Percentiles rank a stretch among this genome's conserved stretches.
Conservation (phyloP, 257 asterid genomes). For the Thymus mandschuricus region DNA sequence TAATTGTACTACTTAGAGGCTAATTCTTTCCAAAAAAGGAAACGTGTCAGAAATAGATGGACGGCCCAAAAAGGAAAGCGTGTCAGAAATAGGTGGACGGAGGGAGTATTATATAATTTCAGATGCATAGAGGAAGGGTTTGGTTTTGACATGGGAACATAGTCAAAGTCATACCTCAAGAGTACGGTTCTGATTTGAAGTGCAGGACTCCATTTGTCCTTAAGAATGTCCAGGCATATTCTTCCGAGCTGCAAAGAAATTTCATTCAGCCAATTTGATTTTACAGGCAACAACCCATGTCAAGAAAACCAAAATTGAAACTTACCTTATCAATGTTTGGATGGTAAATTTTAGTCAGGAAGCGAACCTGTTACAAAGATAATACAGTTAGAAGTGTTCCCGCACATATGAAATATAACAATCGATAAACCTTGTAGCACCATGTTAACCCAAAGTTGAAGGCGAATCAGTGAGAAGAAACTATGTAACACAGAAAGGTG, state of each 20-base stretch:
- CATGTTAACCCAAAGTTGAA: neutral
- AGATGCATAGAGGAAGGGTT: neutral
- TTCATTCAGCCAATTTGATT: constrained; percentile 15
- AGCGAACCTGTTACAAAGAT: constrained; percentile 74
- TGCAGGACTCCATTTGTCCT: constrained; percentile 99
- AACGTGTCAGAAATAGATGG: too few relatives aligned
- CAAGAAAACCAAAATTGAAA: constrained; percentile 18
- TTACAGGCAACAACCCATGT: neutral
- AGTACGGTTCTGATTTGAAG: constrained; percentile 99
- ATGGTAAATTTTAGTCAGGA: constrained; percentile 97
- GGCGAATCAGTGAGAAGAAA: neutral
- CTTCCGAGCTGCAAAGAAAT: constrained; percentile 83
- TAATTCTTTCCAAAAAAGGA: too few relatives aligned
- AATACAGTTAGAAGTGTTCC: constrained; percentile 24
- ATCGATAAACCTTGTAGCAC: neutral
- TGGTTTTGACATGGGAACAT: neutral
- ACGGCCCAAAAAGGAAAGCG: too few relatives aligned
- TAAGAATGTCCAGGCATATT: constrained; percentile 96
- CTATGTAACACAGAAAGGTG: neutral
- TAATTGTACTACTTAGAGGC: too few relatives aligned
- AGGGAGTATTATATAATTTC: neutral
- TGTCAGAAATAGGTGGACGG: too few relatives aligned
- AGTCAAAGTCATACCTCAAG: constrained; percentile 59
- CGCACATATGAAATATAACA: neutral
- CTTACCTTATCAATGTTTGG: constrained; percentile 96